A percentile compares a stretch with the other conserved stretches of the same genome.
These are phyloP conservation scores for Moelleriella libera DNA, from an alignment of 2,329 filamentous ascomycete genomes.

Conservation along the genomic window DNA sequence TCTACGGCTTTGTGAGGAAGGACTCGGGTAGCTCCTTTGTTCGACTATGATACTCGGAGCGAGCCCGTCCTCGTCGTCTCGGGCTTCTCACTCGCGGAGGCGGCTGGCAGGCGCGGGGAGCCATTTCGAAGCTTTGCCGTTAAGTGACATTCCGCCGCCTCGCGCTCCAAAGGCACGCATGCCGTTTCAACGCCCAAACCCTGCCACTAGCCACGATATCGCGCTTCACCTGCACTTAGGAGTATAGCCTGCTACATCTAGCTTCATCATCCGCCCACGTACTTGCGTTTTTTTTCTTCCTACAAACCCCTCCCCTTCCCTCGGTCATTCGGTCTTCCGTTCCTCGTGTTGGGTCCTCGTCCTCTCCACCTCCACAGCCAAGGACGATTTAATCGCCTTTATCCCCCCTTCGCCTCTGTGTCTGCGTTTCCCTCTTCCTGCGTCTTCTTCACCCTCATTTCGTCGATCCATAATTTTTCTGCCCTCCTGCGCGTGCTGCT, in stretches of 20 bases:
- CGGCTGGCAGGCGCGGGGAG: too few species aligned
- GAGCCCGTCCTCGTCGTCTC: too few species aligned
- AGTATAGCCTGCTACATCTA: conserved; percentile 7
- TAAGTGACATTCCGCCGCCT: conserved; percentile 6
- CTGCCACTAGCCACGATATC: conserved; percentile 4
- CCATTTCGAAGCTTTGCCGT: conserved; percentile 3
- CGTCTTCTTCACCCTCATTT: background rate
- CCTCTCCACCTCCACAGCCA: too few species aligned
- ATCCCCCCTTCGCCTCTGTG: too few species aligned
- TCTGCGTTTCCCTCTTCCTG: background rate
- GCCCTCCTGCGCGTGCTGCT: background rate
- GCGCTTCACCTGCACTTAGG: conserved; percentile 9
- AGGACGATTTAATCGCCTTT: too few species aligned
- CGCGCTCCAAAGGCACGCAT: background rate
- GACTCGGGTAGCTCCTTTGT: too few species aligned
- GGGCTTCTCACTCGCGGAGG: too few species aligned
- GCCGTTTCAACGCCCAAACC: background rate
- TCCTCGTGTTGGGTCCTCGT: too few species aligned
- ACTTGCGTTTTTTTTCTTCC: background rate
- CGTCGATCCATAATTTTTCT: conserved; percentile 2
- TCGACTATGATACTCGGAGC: too few species aligned
- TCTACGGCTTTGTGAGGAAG: too few species aligned
- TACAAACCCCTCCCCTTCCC: background rate
- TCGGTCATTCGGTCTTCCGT: background rate
- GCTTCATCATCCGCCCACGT: conserved; percentile 2